phyloP scores from a whole-genome alignment of 2,329 filamentous ascomycete genomes.

The Cadophora sp. region DNA sequence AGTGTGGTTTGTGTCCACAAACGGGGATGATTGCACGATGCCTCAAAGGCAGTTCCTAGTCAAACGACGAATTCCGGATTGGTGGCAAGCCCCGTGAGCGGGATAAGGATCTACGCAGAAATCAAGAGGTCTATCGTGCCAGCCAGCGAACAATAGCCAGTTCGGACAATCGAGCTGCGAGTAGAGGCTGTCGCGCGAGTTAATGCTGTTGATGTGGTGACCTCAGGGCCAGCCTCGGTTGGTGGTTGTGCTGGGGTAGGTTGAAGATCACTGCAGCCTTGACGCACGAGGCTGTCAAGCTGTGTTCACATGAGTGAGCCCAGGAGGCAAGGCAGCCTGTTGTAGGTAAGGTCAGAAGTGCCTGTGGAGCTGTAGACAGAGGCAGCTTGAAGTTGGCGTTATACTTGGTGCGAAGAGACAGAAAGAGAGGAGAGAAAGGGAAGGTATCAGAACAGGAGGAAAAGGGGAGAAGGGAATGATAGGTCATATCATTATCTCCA shows the following conservation, averaged over 20 bases:
- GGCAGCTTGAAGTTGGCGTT: no score
- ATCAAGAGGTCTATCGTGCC: not conserved
- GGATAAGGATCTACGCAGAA: not conserved
- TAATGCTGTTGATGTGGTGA: not conserved
- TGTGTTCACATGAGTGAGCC: not conserved
- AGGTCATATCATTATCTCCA: not conserved
- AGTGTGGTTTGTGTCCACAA: not conserved
- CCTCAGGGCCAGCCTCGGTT: conserved; percentile 9
- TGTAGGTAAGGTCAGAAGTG: no score
- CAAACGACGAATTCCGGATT: no score
- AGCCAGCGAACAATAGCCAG: not conserved
- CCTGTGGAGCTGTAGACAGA: no score
- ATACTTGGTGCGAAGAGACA: no score
- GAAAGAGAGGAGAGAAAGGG: no score
- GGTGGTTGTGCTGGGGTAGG: conserved; percentile 1
- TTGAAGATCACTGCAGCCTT: conserved; percentile 3
- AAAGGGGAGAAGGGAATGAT: no score
- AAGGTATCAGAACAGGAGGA: no score
- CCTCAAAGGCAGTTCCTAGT: not conserved
- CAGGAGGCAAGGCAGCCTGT: no score
- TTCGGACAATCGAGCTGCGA: not conserved
- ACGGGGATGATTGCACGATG: not conserved
- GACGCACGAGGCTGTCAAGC: conserved; percentile 13
- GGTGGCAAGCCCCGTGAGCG: not conserved
- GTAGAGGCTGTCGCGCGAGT: not conserved